Conservation (phyloP, 352 stramenopile genomes). For the Phytophthora sp. region DNA sequence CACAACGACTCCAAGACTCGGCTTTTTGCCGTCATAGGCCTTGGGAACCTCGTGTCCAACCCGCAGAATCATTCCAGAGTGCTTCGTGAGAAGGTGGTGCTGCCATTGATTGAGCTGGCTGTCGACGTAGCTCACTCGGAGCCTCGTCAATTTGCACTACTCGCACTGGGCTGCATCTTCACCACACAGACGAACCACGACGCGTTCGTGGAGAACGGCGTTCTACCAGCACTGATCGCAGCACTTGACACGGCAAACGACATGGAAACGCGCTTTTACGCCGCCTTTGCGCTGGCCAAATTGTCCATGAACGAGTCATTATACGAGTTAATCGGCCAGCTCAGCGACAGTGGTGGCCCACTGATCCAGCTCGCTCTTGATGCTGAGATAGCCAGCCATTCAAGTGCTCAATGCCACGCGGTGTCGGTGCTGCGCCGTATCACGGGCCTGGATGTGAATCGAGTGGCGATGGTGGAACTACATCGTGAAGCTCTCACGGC, state of each 20-base stretch:
- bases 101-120: conserved; percentile 64
- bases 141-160: conserved; percentile 77
- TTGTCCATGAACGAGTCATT: conserved; percentile 85
- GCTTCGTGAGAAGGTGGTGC: conserved; percentile 62
- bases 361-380: conserved; percentile 69
- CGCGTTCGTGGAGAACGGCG: conserved; percentile 70
- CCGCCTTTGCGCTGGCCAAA: conserved; percentile 93
- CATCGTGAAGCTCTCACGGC: conserved; percentile 64
- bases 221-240: conserved; percentile 74
- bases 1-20: conserved; percentile 68
- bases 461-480: conserved; percentile 76
- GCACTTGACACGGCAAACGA: conserved; percentile 67
- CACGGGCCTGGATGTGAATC: conserved; percentile 80
- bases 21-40: conserved; percentile 88
- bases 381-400: conserved; percentile 44
- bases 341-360: conserved; percentile 54
- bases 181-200: conserved; percentile 67
- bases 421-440: conserved; percentile 91
- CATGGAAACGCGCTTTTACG: conserved; percentile 94
- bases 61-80: conserved; percentile 79
- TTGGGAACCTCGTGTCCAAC: conserved; percentile 93
- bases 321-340: conserved; percentile 64
- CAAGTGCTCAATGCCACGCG: conserved; percentile 88
- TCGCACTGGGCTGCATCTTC: conserved; percentile 88
- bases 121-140: conserved; percentile 48